Conservation (phyloP, 1,139 yeast species). For the Nakaseomyces sp. region DNA sequence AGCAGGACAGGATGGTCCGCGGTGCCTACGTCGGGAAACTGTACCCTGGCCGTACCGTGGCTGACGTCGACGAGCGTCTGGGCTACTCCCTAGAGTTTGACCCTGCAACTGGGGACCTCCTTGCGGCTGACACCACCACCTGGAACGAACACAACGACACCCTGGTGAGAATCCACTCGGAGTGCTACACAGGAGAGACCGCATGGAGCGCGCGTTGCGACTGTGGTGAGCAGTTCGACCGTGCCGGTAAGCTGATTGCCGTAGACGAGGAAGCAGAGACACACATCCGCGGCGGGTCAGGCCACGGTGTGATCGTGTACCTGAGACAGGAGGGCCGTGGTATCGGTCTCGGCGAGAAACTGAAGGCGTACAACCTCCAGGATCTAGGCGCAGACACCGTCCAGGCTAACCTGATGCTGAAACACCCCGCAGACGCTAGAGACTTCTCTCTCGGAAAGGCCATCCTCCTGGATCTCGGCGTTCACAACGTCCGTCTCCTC, state of each 20-base stretch:
- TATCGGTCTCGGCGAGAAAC: conserved; percentile 91
- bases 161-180: conserved; percentile 83
- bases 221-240: conserved; percentile 98
- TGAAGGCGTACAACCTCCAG: conserved; percentile 93
- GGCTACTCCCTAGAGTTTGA: conserved; percentile 41
- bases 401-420: conserved; percentile 81
- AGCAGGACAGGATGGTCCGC: conserved; percentile 88
- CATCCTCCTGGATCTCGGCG: conserved; percentile 74
- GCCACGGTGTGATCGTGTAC: conserved; percentile 91
- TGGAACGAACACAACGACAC: conserved; percentile 32
- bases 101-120: conserved; percentile 39
- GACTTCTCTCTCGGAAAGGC: conserved; percentile 92
- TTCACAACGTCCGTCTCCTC: conserved; percentile 60
- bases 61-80: conserved; percentile 50
- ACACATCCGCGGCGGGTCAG: conserved; percentile 47
- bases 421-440: conserved; percentile 96
- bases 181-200: conserved; percentile 97
- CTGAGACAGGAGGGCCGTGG: conserved; percentile 98
- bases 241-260: conserved; percentile 83
- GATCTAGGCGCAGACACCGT: conserved; percentile 98
- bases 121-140: conserved; percentile 34
- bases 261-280: conserved; percentile 25
- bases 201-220: conserved; percentile 99
- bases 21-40: conserved; percentile 92
- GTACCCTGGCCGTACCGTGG: conserved; percentile 71